phyloP scores from a whole-genome alignment of 345 rosid species.

The Dimocarpus longan region DNA sequence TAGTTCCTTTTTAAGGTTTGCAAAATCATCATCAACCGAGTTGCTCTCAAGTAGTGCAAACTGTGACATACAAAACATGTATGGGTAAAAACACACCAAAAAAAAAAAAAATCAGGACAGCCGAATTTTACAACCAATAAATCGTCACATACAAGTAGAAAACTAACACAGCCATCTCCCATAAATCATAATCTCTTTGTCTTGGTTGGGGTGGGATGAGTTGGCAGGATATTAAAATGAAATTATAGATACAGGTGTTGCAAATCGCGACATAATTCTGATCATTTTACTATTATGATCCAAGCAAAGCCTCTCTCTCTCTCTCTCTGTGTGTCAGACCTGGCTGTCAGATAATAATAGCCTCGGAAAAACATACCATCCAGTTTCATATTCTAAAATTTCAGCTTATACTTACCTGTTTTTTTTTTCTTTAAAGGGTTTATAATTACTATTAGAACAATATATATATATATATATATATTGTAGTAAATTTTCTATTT shows the following conservation, averaged over 20 bases:
- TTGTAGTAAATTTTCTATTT: too few species aligned
- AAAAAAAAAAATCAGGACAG: neutral
- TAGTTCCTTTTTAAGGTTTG: constrained; percentile 61
- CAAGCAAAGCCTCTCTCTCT: neutral
- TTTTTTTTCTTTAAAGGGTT: too few species aligned
- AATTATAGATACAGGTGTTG: neutral
- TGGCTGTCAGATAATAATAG: neutral
- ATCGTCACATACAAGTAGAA: constrained; percentile 1
- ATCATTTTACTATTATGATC: neutral
- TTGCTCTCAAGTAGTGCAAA: constrained; percentile 71
- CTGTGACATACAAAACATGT: constrained; percentile 33
- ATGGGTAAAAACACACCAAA: neutral
- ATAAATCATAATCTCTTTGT: neutral
- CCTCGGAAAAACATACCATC: neutral
- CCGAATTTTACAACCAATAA: neutral
- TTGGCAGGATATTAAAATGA: neutral
- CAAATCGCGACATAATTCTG: neutral
- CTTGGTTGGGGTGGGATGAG: neutral
- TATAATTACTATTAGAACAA: neutral
- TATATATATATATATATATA: too few species aligned
- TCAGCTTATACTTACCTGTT: neutral
- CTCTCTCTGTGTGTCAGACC: neutral
- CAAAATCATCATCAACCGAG: constrained; percentile 78
- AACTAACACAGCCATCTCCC: neutral
- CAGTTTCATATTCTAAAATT: neutral